phyloP scores from a whole-genome alignment of 1,284 basidiomycete genomes.

The Cerioporus squamosus region DNA sequence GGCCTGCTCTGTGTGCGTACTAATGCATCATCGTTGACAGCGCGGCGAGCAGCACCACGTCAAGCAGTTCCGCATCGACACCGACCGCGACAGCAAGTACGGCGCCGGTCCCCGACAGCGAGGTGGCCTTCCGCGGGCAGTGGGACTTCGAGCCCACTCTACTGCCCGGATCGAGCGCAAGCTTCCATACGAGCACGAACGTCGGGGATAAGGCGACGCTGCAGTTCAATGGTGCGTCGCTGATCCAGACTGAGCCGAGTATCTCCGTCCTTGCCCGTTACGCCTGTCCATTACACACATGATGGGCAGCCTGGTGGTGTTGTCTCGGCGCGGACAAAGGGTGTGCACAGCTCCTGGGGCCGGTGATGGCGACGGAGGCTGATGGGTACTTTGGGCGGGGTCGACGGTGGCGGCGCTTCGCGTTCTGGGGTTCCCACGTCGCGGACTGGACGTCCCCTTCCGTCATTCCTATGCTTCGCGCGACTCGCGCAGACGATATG shows the following conservation, averaged over 20 bases:
- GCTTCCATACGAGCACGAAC: constrained; percentile 50
- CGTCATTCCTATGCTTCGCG: constrained; percentile 1
- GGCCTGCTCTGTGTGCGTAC: neutral
- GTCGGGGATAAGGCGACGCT: constrained; percentile 49
- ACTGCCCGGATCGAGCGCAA: constrained; percentile 24
- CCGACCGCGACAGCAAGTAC: constrained; percentile 22
- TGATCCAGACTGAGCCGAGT: neutral
- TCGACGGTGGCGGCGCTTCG: constrained; percentile 2
- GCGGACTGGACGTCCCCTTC: neutral
- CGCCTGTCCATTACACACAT: neutral
- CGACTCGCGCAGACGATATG: neutral
- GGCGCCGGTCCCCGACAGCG: constrained; percentile 27
- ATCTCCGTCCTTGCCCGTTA: neutral
- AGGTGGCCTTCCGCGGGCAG: constrained; percentile 32
- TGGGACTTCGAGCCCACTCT: constrained; percentile 32
- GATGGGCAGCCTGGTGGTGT: neutral
- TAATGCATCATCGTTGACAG: constrained; percentile 5
- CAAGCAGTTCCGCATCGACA: constrained; percentile 6
- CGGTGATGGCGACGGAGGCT: constrained; percentile 19
- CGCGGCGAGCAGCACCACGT: constrained; percentile 2
- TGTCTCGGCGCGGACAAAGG: neutral
- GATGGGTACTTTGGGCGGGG: constrained; percentile 8
- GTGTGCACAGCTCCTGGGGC: constrained; percentile 6
- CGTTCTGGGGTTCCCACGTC: constrained; percentile 20
- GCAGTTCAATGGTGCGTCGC: constrained; percentile 50